Base-by-base conservation (phyloP, 2,329 filamentous ascomycete genomes). In the Aspergillus spinulosporus region DNA sequence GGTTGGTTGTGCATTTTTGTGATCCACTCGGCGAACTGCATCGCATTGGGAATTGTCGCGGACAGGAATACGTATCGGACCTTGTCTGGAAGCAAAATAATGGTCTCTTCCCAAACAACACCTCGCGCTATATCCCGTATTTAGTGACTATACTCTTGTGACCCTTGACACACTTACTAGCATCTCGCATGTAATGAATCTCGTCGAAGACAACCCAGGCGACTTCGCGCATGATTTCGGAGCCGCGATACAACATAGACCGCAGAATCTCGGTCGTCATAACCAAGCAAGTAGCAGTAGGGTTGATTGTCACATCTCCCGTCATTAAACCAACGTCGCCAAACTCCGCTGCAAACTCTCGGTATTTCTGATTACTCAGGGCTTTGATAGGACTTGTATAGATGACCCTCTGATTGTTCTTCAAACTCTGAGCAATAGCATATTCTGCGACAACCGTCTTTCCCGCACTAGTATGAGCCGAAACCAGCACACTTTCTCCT, bases 181-280 rank as follows among this genome's bases (percentile, higher is more conserved):
- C 95, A 76, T 99, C 94, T 68, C 94, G 87, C 86, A 99, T 88
- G 76, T 99, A 99, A 75, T 99, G 94, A 60, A 99, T 96, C 75
- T 99, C 94, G 75, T 99, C 94, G 66, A 99, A 99, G 2, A 99
- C 81, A 1, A 99, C 95, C 94, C 94, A 99, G 11, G 89, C 92
- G 1, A 99, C 95, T 78, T 99, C 94, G 64, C 94, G 91, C 93
- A 99, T 99, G 63, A 99, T 97, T 78, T 99, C 94, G 0, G 94
- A 97, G 58, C 94, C 94, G 64, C 94, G 85, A 75, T 99, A 99
- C 76, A 99, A 74, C 94, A 99, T 99, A 14, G 93, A 97, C 48
- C 94, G 88, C 71, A 99, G 76, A 91, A 99, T 99, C 79, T 99
- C 94, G 0, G 94, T 99, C 0, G 94, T 99, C 94, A 99, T 99